These are phyloP conservation scores for Pulveroboletus sp. DNA, from an alignment of 1,284 basidiomycete genomes.

Conservation along the genomic window DNA sequence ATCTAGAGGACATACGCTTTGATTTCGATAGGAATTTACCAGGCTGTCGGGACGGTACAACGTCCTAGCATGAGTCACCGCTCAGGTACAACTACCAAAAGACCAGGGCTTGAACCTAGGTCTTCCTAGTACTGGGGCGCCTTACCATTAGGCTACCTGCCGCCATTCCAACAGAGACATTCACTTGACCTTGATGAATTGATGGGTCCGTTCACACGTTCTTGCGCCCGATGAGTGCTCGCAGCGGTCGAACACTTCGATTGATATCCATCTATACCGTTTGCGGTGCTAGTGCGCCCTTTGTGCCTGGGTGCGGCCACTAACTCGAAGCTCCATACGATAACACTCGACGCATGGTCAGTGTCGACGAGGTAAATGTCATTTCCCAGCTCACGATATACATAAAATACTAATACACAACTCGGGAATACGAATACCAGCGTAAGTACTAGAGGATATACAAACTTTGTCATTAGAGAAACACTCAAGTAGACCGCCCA, in stretches of 20 bases:
- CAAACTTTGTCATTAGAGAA: background rate
- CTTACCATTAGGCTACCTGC: too few species aligned
- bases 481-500: slow-evolving; percentile 27
- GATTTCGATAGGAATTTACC: too few species aligned
- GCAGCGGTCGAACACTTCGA: slow-evolving; percentile 16
- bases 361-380: background rate
- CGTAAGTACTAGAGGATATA: slow-evolving; percentile 10
- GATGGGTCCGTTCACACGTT: too few species aligned
- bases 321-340: background rate
- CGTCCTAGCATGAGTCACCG: too few species aligned
- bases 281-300: slow-evolving; percentile 20
- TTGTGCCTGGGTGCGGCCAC: background rate
- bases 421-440: slow-evolving; percentile 2
- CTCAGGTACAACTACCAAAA: too few species aligned
- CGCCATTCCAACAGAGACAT: too few species aligned
- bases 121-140: too few species aligned
- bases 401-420: slow-evolving; percentile 31
- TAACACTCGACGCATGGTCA: too few species aligned
- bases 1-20: too few species aligned
- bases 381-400: background rate
- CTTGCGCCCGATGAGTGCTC: background rate
- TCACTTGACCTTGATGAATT: too few species aligned
- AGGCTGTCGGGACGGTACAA: too few species aligned
- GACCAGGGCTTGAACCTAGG: too few species aligned
- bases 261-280: background rate